These are phyloP conservation scores for Hericium rajendrae DNA, from an alignment of 768 basidiomycete genomes.

Conservation along the genomic window DNA sequence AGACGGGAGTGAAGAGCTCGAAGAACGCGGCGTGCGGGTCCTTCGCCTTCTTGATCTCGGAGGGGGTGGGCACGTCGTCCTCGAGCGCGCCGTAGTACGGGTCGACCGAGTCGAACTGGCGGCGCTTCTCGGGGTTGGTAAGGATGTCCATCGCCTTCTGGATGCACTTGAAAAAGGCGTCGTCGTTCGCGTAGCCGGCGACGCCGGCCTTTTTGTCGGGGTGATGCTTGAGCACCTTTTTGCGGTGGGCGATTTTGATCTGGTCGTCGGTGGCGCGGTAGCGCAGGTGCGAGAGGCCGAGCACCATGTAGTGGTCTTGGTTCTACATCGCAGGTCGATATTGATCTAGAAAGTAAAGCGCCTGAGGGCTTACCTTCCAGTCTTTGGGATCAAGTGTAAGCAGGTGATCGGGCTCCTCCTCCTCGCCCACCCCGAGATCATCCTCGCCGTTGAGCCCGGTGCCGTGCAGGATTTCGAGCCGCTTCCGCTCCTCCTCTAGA, in stretches of 20 bases:
- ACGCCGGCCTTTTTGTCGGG: conserved; percentile 85
- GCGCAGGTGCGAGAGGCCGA: conserved; percentile 86
- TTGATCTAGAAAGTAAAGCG: too few relatives aligned
- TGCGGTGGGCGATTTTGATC: conserved; percentile 94
- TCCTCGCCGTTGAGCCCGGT: conserved; percentile 47
- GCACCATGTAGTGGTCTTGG: conserved; percentile 97
- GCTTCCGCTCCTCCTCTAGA: conserved; percentile 42
- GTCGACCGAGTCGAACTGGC: conserved; percentile 96
- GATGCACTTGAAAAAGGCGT: conserved; percentile 99
- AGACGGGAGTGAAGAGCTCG: conserved; percentile 67
- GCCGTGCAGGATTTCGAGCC: conserved; percentile 38
- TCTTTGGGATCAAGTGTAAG: conserved; percentile 87
- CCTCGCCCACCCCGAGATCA: conserved; percentile 89
- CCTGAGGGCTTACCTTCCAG: conserved; percentile 70
- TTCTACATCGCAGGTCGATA: conserved; percentile 40
- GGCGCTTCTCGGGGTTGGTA: conserved; percentile 73
- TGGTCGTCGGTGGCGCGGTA: conserved; percentile 83
- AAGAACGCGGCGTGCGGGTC: conserved; percentile 58
- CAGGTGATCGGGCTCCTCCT: conserved; percentile 66
- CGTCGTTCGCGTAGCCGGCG: conserved; percentile 81
- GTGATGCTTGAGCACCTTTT: conserved; percentile 96
- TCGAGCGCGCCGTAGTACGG: conserved; percentile 64
- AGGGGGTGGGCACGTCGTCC: conserved; percentile 62
- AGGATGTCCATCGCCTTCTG: conserved; percentile 97
- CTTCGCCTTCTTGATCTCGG: conserved; percentile 42